These are phyloP conservation scores for Umbelopsis sp. DNA, from an alignment of 371 early-diverging fungal species.

Conservation along the genomic window DNA sequence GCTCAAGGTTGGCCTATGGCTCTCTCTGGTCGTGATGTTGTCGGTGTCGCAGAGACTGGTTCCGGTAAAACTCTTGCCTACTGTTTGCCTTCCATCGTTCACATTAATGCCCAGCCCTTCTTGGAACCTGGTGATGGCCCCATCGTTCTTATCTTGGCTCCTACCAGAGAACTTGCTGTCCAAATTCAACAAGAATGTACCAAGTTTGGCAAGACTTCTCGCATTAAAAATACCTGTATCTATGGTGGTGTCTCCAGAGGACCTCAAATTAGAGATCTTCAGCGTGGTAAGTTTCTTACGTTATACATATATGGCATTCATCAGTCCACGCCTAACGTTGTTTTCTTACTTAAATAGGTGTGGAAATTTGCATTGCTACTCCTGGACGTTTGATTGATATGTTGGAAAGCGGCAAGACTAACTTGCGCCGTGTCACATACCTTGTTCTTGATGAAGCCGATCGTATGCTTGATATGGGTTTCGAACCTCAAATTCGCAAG, in stretches of 20 bases:
- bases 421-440: slow-evolving; percentile 95
- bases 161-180: slow-evolving; percentile 93
- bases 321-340: no score
- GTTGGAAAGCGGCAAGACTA: slow-evolving; percentile 87
- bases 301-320: neutral
- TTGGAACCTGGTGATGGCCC: slow-evolving; percentile 97
- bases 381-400: slow-evolving; percentile 99
- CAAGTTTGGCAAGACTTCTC: slow-evolving; percentile 87
- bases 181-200: slow-evolving; percentile 94
- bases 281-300: slow-evolving; percentile 42
- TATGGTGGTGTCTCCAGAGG: slow-evolving; percentile 98
- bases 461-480: slow-evolving; percentile 99
- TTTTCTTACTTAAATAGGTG: slow-evolving; percentile 42
- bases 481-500: slow-evolving; percentile 99
- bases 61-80: slow-evolving; percentile 99
- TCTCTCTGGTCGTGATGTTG: slow-evolving; percentile 96
- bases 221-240: slow-evolving; percentile 93
- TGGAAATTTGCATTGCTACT: slow-evolving; percentile 98
- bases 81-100: slow-evolving; percentile 96
- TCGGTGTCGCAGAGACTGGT: slow-evolving; percentile 98
- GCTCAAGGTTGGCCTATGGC: slow-evolving; percentile 99
- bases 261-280: slow-evolving; percentile 92
- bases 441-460: slow-evolving; percentile 99
- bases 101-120: slow-evolving; percentile 97
- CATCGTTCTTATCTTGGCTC: slow-evolving; percentile 91